Evolutionary conservation across 208 protist genomes (phyloP), one percentile per base, ranked within the genome.

Genomic region (Sergeia podlipaevii): DNA sequence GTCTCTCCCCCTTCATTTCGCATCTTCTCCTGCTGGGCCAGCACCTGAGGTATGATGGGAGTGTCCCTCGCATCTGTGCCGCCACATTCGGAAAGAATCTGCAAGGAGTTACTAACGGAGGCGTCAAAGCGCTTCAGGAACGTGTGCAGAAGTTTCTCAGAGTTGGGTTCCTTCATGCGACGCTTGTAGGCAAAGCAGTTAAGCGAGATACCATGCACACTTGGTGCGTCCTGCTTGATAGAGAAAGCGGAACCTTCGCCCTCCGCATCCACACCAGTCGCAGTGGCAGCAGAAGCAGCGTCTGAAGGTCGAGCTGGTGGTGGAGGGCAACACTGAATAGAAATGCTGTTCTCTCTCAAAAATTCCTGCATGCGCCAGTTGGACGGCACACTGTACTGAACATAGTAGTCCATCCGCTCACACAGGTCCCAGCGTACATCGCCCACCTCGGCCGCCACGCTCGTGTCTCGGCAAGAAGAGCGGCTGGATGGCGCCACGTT

Each of bases 161-260:
- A 70, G 58, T 88, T 67, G 8, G 77, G 66, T 28, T 89, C 70
- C 42, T 59, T 65, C 10, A 92, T 77, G 20, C 69, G 66, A 50
- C 77, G 77, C 52, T 77, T 84, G 65, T 92, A 92, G 28, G 80
- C 80, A 50, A 89, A 92, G 39, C 76, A 88, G 65, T 86, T 89
- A 20, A 92, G 55, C 3, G 74, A 82, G 27, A 92, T 74, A 32
- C 85, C 85, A 55, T 92, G 85, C 17, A 89, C 76, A 1, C 64
- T 70, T 11, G 60, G 62, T n/a, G n/a, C 17, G 38, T 34, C 39
- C 56, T 37, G n/a, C 41, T 17, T n/a, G n/a, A n/a, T n/a, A n/a
- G n/a, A n/a, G n/a, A n/a, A n/a, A n/a, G n/a, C 5, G 21, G 36
- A 8, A 3, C 15, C 34, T 8, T 27, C 3, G 3, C 38, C 41